Evolutionary conservation across 2,329 filamentous ascomycete species (phyloP), one percentile per base, ranked within the genome.

Genomic region (Ceratocystiopsis brevicomis): DNA sequence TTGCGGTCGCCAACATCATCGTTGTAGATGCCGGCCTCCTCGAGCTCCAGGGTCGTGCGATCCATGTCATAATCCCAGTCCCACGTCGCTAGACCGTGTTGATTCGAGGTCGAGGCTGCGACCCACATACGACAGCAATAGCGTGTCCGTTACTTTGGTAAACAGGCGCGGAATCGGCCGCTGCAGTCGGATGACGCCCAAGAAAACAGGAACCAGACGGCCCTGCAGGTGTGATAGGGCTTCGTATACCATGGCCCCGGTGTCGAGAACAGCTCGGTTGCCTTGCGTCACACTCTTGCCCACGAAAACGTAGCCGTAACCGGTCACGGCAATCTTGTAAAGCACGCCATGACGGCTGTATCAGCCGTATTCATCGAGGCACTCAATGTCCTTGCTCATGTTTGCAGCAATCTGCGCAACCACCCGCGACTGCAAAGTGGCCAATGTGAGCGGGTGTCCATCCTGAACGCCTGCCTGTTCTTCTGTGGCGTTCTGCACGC

Each of bases 301-400:
- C 5, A 50, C 48, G 45, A 50, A 44, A 3, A 47, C 49, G 37
- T 50, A 50, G 14, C 48, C 47, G 37, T 46, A 49, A 4, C 43
- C 45, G 6, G 43, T 40, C 18, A 47, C 37, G 25, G 25, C 25
- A 30, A 30, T 30, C 42, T 47, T 48, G 38, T 49, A 50, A 8
- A 50, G 42, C 4, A 38, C 42, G 3, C 42, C 47, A 10, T 30
- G 10, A 11, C 25, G 25, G 25, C 25, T 9, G 25, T 30, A 30
- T 4, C 4, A 30, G 25, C 25, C 25, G 10, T 30, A 30, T 9
- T 30, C 10, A 17, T 19, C 15, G n/a, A 45, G 38, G 15, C 38
- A 30, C 11, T 40, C 15, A 40, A 40, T 42, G 33, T 42, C 33
- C 19, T 42, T 39, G 21, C 42, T 37, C 37, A 42, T 37, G 25